Base-by-base conservation (phyloP, 306 rosid genomes). In the Luffa aegyptiaca region DNA sequence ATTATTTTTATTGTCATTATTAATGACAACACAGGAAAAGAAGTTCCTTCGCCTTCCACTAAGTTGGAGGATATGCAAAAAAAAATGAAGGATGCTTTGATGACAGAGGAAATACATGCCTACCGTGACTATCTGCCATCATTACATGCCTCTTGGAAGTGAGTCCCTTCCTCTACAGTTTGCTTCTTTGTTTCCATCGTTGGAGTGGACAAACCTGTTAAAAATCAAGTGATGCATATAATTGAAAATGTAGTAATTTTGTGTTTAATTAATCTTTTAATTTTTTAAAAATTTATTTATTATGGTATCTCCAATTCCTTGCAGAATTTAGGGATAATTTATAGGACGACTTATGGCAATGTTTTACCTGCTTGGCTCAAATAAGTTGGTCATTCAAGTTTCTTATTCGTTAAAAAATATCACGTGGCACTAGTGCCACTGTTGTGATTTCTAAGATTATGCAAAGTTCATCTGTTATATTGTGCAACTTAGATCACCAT, bases 121-220 rank as follows among this genome's bases (percentile, higher is more conserved):
- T 52, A 85, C 59, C 35, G 0, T 49, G 44, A 65, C 39, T 76
- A 18, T 83, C 76, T 88, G 26, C 98, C 97, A 64, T 82, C 90
- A 58, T 81, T 55, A 48, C 31, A 53, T 45, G 74, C 76, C 41
- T 44, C 90, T 66, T 94, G 97, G 98, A 86, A 81, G 97, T 92
- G 85, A 57, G 91, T 85, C 79, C 8, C 85, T 45, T 74, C 6
- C 83, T 72, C 20, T 72, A 45, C 10, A 5, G 20, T 70, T 45
- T 45, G 76, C 76, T 21, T 70, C 56, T 45, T 70, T 26, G 18
- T 20, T 70, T 44, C 73, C 56, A 70, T 20, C 9, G 1, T 44
- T 42, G 51, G 36, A 70, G 10, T 70, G 18, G n/a, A 2, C 21
- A 33, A 33, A 33, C 4, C 44, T 62, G 44, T 33, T 62, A 10